A percentile compares a stretch with the other conserved stretches of the same genome.
phyloP scores from a whole-genome alignment of 1,284 basidiomycete species.

The Austropuccinia psidii region DNA sequence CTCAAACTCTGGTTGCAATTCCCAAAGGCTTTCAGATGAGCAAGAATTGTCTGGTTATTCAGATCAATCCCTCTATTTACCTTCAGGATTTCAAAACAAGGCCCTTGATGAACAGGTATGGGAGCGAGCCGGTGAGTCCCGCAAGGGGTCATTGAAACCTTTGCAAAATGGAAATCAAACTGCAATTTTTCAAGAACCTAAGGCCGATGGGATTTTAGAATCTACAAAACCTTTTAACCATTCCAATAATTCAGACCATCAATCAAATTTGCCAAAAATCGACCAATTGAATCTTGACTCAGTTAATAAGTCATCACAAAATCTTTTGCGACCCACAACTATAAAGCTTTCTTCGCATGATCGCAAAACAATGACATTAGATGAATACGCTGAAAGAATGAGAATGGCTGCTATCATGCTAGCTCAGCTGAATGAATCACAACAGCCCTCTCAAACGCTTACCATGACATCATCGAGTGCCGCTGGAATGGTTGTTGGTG shows the following conservation, averaged over 20 bases:
- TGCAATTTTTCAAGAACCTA: too few species aligned
- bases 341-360: conserved; percentile 9
- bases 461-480: conserved; percentile 42
- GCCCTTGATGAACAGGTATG: conserved; percentile 44
- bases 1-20: conserved; percentile 66
- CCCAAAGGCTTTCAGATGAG: conserved; percentile 50
- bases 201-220: too few species aligned
- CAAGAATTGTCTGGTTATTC: too few species aligned
- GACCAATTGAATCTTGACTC: too few species aligned
- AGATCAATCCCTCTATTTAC: conserved; percentile 27
- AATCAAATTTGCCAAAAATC: too few species aligned
- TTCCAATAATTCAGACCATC: too few species aligned
- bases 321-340: background rate
- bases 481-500: conserved; percentile 43
- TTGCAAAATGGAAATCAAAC: too few species aligned
- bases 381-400: conserved; percentile 98
- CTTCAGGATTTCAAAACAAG: conserved; percentile 39
- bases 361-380: conserved; percentile 55
- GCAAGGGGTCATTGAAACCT: background rate
- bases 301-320: background rate
- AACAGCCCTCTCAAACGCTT: conserved; percentile 41
- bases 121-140: conserved; percentile 37
- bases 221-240: too few species aligned
- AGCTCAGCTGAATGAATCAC: conserved; percentile 81
- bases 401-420: conserved; percentile 97